Base-by-base conservation (phyloP, 345 rosid genomes). In the Citrus unshiu region DNA sequence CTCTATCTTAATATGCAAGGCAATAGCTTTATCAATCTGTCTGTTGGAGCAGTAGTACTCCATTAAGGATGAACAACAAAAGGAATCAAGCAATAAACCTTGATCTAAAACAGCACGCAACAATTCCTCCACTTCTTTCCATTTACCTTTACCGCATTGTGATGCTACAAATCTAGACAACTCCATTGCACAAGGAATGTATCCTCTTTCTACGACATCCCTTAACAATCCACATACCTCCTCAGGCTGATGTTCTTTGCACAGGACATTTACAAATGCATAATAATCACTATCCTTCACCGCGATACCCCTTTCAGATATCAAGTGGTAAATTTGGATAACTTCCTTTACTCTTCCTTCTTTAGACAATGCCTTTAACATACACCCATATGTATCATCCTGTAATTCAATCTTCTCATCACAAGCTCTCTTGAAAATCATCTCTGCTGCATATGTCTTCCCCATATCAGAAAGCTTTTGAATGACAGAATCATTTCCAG, bases 381-480 rank as follows among this genome's bases (percentile, higher is more conserved):
- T 54, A 82, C 86, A 85, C 46, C 94, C 89, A 56, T 81, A 91
- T 3, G 95, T 88, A 67, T 27, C 70, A 81, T 85, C 84, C 37
- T 60, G 70, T 70, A 91, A 75, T 68, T 68, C 78, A 66, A 81
- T 75, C 67, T 81, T 80, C 68, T 75, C 82, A 68, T 83, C 74
- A 75, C 80, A 80, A 77, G 89, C 89, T 83, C 84, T 85, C 83
- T 72, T 76, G 29, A 88, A 87, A 79, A 92, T 79, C 92, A 89
- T 84, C 83, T 80, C 85, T 2, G 89, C 89, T 3, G 93, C 97
- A 79, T 87, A 75, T 0, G 83, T 75, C 87, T 80, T 90, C 43
- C 87, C 90, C 87, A 87, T 82, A 79, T 84, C 85, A 81, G 90
- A 85, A 58, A 93, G 89, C 85, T 85, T 91, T 76, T 79, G 87